Evolutionary conservation across 768 basidiomycete genomes (phyloP).

Genomic region (Hortiboletus flavorubellus): DNA sequence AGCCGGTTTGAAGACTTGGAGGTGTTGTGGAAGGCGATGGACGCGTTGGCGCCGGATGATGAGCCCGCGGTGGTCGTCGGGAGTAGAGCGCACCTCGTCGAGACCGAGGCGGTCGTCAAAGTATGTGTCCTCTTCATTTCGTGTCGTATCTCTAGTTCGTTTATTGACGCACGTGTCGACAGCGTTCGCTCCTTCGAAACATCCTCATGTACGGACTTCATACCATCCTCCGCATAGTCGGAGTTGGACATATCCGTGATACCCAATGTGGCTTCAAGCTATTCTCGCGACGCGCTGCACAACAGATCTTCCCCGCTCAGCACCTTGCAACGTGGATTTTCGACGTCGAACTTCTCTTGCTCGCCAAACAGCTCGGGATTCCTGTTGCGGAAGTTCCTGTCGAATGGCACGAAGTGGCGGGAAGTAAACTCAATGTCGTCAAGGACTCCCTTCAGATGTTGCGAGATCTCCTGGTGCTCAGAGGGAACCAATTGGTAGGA

Average conservation of each 20-base stretch:
- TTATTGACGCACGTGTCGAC: background rate
- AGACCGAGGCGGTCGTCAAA: constrained; percentile 91
- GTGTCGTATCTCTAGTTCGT: background rate
- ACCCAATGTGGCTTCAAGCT: constrained; percentile 99
- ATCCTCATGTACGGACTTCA: constrained; percentile 94
- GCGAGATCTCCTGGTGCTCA: constrained; percentile 76
- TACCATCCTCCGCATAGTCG: constrained; percentile 81
- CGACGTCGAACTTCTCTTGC: constrained; percentile 87
- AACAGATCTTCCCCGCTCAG: constrained; percentile 79
- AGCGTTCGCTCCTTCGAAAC: constrained; percentile 89
- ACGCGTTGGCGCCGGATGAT: constrained; percentile 48
- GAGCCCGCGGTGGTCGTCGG: constrained; percentile 73
- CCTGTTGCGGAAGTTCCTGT: constrained; percentile 86
- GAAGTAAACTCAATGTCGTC: constrained; percentile 87
- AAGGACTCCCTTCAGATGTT: constrained; percentile 88
- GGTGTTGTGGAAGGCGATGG: constrained; percentile 72
- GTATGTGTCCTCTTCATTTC: constrained; percentile 34
- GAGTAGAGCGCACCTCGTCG: constrained; percentile 89
- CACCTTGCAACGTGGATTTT: constrained; percentile 95
- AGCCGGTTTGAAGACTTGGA: constrained; percentile 85
- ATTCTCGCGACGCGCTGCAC: constrained; percentile 80
- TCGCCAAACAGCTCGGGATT: constrained; percentile 75
- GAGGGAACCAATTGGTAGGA: constrained; percentile 77
- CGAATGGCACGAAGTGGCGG: constrained; percentile 90
- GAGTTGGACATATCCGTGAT: constrained; percentile 87